Evolutionary conservation across 2,329 filamentous ascomycete species (phyloP), one percentile per base, ranked within the genome.

Genomic region (Chaetomium globosum): DNA sequence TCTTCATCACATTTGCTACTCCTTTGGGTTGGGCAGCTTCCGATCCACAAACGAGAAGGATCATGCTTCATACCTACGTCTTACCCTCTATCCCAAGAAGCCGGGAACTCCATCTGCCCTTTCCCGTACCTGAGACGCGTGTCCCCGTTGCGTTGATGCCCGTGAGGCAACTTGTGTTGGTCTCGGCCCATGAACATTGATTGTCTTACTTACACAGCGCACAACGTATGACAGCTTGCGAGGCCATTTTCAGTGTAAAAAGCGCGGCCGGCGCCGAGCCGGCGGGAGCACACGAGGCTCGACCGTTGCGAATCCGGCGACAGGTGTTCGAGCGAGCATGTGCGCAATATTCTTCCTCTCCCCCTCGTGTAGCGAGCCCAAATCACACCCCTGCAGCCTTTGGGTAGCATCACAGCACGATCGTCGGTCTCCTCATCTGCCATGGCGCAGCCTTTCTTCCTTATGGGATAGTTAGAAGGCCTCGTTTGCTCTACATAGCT

Each of bases 281-380:
- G 52, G 28, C 16, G 30, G 52, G 39, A 31, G 16, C 13, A 43
- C 39, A 19, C 39, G 13, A 43, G 39, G 13, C 39, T 43, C 33
- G 19, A 56, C 54, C 54, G 54, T 57, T 28, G 33, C 33, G 54
- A 23, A 30, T 36, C 19, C 19, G 30, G 30, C 31, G 7, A 6
- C 23, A 31, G 26, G 23, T 4, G 51, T 28, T 26, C 26, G 23
- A 8, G 4, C n/a, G 48, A 23, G 23, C 48, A 28, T 28, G 39
- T 43, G 5, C 53, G 36, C 53, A 4, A n/a, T n/a, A 23, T 33
- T 39, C 19, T 12, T 26, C 19, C n/a, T 16, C 13, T 57, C 54
- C 21, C 23, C n/a, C 57, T 12, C 21, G 77, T 96, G 21, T 31
- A 49, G 10, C 23, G 30, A 51, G 61, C 61, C 58, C 58, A 64